A percentile compares a stretch with the other conserved stretches of the same genome.
Evolutionary conservation across 306 rosid genomes (phyloP).

Genomic region (Cucurbita maxima): DNA sequence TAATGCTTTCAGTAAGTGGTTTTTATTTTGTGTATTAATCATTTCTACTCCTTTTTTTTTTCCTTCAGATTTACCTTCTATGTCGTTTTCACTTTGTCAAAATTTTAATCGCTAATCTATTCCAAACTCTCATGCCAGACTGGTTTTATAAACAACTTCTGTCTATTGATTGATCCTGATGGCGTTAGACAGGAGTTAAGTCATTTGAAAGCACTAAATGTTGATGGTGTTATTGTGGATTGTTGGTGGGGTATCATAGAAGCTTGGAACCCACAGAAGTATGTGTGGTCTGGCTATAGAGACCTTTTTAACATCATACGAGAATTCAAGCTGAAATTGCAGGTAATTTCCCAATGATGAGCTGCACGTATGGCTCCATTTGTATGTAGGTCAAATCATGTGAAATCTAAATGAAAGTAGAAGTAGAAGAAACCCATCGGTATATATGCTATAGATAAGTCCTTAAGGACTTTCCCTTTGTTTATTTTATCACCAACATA

Average conservation of each 20-base stretch:
- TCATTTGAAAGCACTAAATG: slow-evolving; percentile 54
- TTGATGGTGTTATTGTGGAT: slow-evolving; percentile 73
- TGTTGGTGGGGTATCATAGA: slow-evolving; percentile 99
- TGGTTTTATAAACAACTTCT: slow-evolving; percentile 56
- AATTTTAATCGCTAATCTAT: slow-evolving; percentile 8
- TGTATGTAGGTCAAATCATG: neutral
- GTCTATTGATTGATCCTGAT: slow-evolving; percentile 83
- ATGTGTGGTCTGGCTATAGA: slow-evolving; percentile 88
- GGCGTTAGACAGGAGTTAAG: slow-evolving; percentile 65
- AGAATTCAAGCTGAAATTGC: slow-evolving; percentile 75
- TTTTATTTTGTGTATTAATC: slow-evolving; percentile 8
- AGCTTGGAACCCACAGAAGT: slow-evolving; percentile 81
- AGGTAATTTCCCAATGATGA: slow-evolving; percentile 29
- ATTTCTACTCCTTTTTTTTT: neutral
- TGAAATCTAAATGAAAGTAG: neutral
- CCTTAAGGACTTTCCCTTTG: neutral
- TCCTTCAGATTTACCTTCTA: neutral
- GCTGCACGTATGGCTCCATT: neutral
- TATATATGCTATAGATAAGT: neutral
- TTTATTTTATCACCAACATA: neutral
- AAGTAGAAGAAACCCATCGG: neutral
- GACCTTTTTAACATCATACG: slow-evolving; percentile 60
- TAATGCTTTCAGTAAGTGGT: slow-evolving; percentile 57
- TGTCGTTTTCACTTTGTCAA: slow-evolving; percentile 2
- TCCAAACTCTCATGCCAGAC: slow-evolving; percentile 40